phyloP scores from a whole-genome alignment of 352 stramenopile species.

The Phytophthora sojae region DNA sequence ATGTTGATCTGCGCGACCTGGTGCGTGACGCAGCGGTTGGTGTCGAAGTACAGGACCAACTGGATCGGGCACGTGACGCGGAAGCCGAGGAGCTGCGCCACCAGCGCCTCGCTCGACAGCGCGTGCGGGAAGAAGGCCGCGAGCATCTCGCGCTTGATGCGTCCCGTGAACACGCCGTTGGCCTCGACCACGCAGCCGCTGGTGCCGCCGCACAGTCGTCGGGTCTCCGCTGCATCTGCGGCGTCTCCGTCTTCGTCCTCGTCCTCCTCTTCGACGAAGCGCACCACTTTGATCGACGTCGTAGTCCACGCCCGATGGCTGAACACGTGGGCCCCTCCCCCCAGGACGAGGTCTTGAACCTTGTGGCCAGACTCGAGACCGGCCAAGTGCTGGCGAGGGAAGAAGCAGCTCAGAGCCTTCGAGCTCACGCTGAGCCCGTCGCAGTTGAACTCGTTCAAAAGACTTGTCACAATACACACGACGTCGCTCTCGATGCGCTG shows the following conservation, averaged over 20 bases:
- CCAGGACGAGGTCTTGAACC: constrained; percentile 1
- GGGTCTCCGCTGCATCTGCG: constrained; percentile 4
- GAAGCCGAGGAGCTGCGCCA: constrained; percentile 1
- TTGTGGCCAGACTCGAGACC: not conserved
- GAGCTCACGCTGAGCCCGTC: constrained; percentile 3
- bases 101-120: not conserved
- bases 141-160: constrained; percentile 14
- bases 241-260: not conserved
- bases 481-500: constrained; percentile 19
- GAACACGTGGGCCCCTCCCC: constrained; percentile 5
- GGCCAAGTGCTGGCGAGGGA: not conserved
- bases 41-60: constrained; percentile 7
- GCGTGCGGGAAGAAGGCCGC: constrained; percentile 3
- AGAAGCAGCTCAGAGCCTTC: not conserved
- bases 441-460: constrained; percentile 13
- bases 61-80: not conserved
- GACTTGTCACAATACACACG: constrained; percentile 1
- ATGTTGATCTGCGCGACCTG: constrained; percentile 11
- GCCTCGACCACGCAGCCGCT: constrained; percentile 16
- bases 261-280: constrained; percentile 8
- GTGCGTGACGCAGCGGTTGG: not conserved
- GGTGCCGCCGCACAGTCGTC: constrained; percentile 6
- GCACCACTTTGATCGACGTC: not conserved
- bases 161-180: constrained; percentile 4
- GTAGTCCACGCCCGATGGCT: constrained; percentile 7